Evolutionary conservation across 768 basidiomycete species (phyloP).

Genomic region (Auricularia cornea): DNA sequence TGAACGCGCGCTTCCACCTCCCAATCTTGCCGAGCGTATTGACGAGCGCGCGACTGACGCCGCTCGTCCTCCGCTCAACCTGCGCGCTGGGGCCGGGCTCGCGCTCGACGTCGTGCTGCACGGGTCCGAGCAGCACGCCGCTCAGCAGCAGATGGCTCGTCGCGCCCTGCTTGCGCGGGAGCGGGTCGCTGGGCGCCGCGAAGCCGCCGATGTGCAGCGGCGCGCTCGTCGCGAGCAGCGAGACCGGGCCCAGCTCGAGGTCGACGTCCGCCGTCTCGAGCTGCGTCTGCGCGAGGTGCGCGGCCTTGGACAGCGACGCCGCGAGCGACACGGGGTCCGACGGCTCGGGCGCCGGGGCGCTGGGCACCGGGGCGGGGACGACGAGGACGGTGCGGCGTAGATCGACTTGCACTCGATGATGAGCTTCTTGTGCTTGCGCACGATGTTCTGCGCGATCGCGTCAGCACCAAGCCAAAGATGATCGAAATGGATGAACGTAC

Average conservation of each 20-base stretch:
- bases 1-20: slow-evolving; percentile 69
- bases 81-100: slow-evolving; percentile 1
- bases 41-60: slow-evolving; percentile 67
- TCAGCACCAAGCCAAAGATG: neutral
- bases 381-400: neutral
- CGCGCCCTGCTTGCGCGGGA: neutral
- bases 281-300: neutral
- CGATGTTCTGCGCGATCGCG: slow-evolving; percentile 48
- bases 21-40: slow-evolving; percentile 79
- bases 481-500: slow-evolving; percentile 33
- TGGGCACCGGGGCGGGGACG: neutral
- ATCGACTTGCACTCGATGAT: slow-evolving; percentile 62
- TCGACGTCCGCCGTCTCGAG: slow-evolving; percentile 5
- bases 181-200: neutral
- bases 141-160: neutral
- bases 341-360: neutral
- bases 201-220: neutral
- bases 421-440: slow-evolving; percentile 74
- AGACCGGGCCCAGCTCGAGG: slow-evolving; percentile 6
- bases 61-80: slow-evolving; percentile 22
- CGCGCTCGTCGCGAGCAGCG: neutral
- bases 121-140: neutral
- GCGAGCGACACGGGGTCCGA: neutral
- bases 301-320: neutral
- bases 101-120: neutral